phyloP scores from a whole-genome alignment of 2,329 filamentous ascomycete species.

The Microdochium trichocladiopsis region DNA sequence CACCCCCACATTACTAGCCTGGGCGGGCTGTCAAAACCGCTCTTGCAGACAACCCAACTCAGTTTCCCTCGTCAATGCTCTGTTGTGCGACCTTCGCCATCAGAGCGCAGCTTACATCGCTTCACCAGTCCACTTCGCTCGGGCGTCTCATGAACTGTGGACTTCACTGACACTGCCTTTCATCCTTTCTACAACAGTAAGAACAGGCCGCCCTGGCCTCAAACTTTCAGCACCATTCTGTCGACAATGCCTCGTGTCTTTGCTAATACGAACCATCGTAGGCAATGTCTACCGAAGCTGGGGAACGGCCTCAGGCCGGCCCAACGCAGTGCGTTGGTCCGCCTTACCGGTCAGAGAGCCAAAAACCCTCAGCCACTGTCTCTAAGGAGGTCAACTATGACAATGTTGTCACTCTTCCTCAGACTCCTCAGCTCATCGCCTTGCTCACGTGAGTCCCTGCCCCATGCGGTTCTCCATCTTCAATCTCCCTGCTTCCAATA shows the following conservation, averaged over 20 bases:
- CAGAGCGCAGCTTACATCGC: too few relatives aligned
- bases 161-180: too few relatives aligned
- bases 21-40: too few relatives aligned
- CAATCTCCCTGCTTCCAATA: not conserved
- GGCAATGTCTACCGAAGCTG: slow-evolving; percentile 26
- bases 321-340: slow-evolving; percentile 69
- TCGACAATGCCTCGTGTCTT: too few relatives aligned
- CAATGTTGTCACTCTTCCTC: slow-evolving; percentile 83
- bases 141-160: too few relatives aligned
- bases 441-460: slow-evolving; percentile 77
- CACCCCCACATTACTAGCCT: not conserved
- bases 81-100: too few relatives aligned
- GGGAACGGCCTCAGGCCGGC: slow-evolving; percentile 18
- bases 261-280: slow-evolving; percentile 14
- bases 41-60: too few relatives aligned
- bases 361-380: slow-evolving; percentile 83
- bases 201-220: too few relatives aligned
- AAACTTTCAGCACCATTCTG: too few relatives aligned
- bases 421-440: slow-evolving; percentile 95
- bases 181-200: too few relatives aligned
- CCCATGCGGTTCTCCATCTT: not conserved
- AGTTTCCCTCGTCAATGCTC: too few relatives aligned
- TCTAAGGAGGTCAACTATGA: slow-evolving; percentile 75
- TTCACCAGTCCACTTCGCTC: too few relatives aligned
- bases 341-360: slow-evolving; percentile 64